A percentile compares a stretch with the other conserved stretches of the same genome.
Evolutionary conservation across 2,329 filamentous ascomycete genomes (phyloP).

Genomic region (Fusarium cyanostomum): DNA sequence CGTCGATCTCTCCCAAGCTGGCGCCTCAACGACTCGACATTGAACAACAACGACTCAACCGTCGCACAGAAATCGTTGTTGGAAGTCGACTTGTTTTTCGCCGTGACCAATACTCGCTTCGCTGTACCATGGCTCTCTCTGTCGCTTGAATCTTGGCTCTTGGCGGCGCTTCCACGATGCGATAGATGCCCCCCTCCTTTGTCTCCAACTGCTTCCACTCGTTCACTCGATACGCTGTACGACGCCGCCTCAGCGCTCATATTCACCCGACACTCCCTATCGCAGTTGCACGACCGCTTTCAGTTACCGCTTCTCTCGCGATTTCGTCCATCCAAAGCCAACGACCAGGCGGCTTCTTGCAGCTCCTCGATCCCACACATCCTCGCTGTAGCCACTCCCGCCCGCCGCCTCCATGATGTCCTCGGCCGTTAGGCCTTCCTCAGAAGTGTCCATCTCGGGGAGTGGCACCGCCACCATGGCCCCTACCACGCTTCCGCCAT

Average conservation of each 20-base stretch:
- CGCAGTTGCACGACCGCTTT: conserved; percentile 13
- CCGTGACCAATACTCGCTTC: conserved; percentile 4
- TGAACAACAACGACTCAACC: conserved; percentile 11
- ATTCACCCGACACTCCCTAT: conserved; percentile 15
- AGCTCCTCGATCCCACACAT: conserved; percentile 16
- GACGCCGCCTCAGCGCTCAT: conserved; percentile 21
- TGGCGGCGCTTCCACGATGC: conserved; percentile 39
- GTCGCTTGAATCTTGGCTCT: conserved; percentile 35
- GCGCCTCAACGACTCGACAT: conserved; percentile 16
- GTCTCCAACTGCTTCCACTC: conserved; percentile 38
- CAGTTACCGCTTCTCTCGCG: conserved; percentile 1
- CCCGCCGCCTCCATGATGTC: conserved; percentile 33
- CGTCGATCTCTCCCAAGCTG: conserved; percentile 39
- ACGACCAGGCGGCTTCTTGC: conserved; percentile 23
- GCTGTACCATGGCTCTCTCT: conserved; percentile 38
- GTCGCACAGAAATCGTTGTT: not conserved
- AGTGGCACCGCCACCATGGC: conserved; percentile 44
- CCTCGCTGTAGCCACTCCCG: conserved; percentile 10
- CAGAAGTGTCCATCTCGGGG: conserved; percentile 37
- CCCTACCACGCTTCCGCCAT: conserved; percentile 43
- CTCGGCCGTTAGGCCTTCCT: conserved; percentile 37
- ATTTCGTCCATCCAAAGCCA: conserved; percentile 16
- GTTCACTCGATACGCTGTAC: conserved; percentile 33
- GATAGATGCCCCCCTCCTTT: conserved; percentile 37
- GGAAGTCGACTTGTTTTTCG: not conserved